A percentile compares a stretch with the other conserved stretches of the same genome.
Conservation (phyloP, 148 eudicot species). For the Persicaria tinctoria region DNA sequence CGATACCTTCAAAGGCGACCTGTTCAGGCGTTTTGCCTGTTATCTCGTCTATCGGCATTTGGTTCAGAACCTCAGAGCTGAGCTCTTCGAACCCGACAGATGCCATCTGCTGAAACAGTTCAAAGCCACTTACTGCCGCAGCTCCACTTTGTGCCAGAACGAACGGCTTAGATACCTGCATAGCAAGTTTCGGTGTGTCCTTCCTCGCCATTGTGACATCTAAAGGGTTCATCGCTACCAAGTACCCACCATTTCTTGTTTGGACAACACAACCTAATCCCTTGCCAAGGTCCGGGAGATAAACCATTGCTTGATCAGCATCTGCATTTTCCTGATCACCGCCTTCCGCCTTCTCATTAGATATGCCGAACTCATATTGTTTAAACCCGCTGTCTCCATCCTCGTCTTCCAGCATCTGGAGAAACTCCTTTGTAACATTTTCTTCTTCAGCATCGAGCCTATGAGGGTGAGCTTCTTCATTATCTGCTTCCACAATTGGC, state of each 20-base stretch:
- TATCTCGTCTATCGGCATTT: slow-evolving; percentile 82
- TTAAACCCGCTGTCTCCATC: slow-evolving; percentile 10
- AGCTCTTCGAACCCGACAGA: slow-evolving; percentile 59
- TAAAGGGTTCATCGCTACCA: slow-evolving; percentile 72
- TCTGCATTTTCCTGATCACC: slow-evolving; percentile 24
- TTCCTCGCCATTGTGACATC: slow-evolving; percentile 43
- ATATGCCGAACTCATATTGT: slow-evolving; percentile 16
- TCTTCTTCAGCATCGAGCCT: slow-evolving; percentile 79
- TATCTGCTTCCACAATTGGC: slow-evolving; percentile 11
- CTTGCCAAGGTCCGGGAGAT: slow-evolving; percentile 80
- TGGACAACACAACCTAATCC: slow-evolving; percentile 88
- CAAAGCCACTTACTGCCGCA: slow-evolving; percentile 34
- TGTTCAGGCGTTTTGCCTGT: slow-evolving; percentile 87
- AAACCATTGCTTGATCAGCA: slow-evolving; percentile 37
- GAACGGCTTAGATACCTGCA: slow-evolving; percentile 76
- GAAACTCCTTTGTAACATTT: slow-evolving; percentile 76
- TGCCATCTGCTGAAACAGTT: slow-evolving; percentile 75
- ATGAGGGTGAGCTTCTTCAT: slow-evolving; percentile 53
- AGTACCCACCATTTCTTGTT: slow-evolving; percentile 78
- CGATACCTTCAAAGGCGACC: slow-evolving; percentile 97
- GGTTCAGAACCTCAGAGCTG: slow-evolving; percentile 43
- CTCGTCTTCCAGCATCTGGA: slow-evolving; percentile 61
- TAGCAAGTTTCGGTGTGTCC: slow-evolving; percentile 81
- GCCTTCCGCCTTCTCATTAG: slow-evolving; percentile 20
- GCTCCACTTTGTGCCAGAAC: slow-evolving; percentile 40